Evolutionary conservation across 2,329 filamentous ascomycete species (phyloP).

Genomic region (Eurotiales sp.): DNA sequence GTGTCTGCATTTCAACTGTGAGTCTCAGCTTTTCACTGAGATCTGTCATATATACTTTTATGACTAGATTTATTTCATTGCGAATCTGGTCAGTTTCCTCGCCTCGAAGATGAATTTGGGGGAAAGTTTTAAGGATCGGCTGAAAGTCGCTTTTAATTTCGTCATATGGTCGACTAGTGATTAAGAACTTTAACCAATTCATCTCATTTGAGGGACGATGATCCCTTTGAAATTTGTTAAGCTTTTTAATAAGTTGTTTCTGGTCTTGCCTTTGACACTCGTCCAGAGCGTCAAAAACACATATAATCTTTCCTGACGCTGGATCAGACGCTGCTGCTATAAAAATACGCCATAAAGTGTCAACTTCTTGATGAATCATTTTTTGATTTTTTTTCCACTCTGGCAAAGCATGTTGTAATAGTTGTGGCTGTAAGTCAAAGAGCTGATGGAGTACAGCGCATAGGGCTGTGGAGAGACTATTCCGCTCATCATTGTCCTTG

Average conservation of each 20-base stretch:
- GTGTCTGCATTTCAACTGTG: background rate
- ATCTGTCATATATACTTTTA: background rate
- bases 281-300: conserved; percentile 4
- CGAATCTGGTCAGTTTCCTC: background rate
- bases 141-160: background rate
- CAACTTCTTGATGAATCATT: background rate
- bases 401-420: conserved; percentile 4
- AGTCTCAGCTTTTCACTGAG: background rate
- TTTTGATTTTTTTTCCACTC: background rate
- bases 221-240: background rate
- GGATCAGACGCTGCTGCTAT: background rate
- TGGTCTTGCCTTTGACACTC: conserved; percentile 1
- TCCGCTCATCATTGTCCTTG: conserved; percentile 26
- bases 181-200: background rate
- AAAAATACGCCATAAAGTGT: conserved; percentile 2
- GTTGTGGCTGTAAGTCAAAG: background rate
- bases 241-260: conserved; percentile 1
- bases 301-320: background rate
- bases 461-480: conserved; percentile 12
- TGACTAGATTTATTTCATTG: background rate
- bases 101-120: background rate
- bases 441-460: conserved; percentile 7
- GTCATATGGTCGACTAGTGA: conserved; percentile 12
- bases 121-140: background rate
- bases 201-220: background rate